phyloP scores from a whole-genome alignment of 2,329 filamentous ascomycete genomes.

The Fusarium sp. region DNA sequence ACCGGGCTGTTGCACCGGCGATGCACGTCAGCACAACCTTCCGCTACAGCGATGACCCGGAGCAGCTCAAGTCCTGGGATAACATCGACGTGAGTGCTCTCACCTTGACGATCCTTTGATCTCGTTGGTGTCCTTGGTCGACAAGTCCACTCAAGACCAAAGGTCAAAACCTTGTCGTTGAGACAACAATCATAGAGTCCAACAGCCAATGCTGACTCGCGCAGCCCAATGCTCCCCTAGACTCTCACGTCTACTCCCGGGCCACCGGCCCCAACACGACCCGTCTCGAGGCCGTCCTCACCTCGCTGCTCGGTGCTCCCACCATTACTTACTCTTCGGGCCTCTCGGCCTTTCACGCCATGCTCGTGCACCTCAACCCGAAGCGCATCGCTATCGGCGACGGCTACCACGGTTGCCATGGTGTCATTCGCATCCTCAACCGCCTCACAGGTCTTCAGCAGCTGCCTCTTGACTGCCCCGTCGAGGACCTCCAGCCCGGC shows the following conservation, averaged over 20 bases:
- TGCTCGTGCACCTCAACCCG: constrained; percentile 87
- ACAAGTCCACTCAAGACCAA: not conserved
- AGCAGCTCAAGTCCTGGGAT: constrained; percentile 65
- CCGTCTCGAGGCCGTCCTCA: constrained; percentile 86
- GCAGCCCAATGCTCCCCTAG: constrained; percentile 63
- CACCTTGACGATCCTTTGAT: not conserved
- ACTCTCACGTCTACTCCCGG: constrained; percentile 87
- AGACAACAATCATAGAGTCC: not conserved
- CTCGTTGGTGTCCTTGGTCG: not conserved
- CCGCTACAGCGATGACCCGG: constrained; percentile 80
- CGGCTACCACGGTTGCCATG: constrained; percentile 95
- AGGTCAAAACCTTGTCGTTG: not conserved
- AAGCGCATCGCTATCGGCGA: constrained; percentile 83
- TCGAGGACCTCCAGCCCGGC: constrained; percentile 75
- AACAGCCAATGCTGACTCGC: constrained; percentile 14
- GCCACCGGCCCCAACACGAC: constrained; percentile 81
- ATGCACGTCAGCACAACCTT: constrained; percentile 94
- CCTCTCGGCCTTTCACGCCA: constrained; percentile 87
- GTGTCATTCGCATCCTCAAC: constrained; percentile 78
- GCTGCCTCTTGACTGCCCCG: constrained; percentile 76
- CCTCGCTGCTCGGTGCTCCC: constrained; percentile 76
- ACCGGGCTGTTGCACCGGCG: constrained; percentile 86
- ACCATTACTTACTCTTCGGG: constrained; percentile 85
- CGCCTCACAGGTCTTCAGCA: constrained; percentile 81
- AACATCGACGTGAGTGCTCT: constrained; percentile 66